These are phyloP conservation scores for Mycena pura DNA, from an alignment of 768 basidiomycete species.

Conservation along the genomic window DNA sequence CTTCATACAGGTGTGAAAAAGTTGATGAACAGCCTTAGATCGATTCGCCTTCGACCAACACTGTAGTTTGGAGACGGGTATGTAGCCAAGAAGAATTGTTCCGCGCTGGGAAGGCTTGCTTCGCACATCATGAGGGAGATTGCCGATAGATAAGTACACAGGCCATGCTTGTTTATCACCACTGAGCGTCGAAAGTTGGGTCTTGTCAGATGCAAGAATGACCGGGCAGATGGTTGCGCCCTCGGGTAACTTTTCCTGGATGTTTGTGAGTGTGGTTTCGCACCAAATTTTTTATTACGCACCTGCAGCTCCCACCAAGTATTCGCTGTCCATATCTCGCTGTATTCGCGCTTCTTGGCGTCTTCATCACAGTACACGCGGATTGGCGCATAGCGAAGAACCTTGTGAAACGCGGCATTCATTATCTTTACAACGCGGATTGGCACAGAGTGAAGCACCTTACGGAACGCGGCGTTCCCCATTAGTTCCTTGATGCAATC, in stretches of 20 bases:
- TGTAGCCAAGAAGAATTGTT: constrained; percentile 40
- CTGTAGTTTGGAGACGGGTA: constrained; percentile 41
- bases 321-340: constrained; percentile 38
- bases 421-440: too few relatives aligned
- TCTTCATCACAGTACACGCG: constrained; percentile 14
- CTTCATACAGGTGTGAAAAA: constrained; percentile 42
- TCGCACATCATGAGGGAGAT: constrained; percentile 34
- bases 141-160: constrained; percentile 43
- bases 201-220: constrained; percentile 46
- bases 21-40: constrained; percentile 29
- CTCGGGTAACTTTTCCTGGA: constrained; percentile 22
- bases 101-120: constrained; percentile 34
- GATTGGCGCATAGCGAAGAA: constrained; percentile 34
- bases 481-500: constrained; percentile 35
- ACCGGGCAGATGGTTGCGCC: constrained; percentile 33
- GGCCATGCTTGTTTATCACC: constrained; percentile 44
- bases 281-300: not conserved
- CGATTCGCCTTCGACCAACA: constrained; percentile 26
- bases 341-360: constrained; percentile 15
- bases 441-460: constrained; percentile 35
- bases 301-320: constrained; percentile 45
- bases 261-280: not conserved
- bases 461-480: constrained; percentile 33
- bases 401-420: constrained; percentile 30
- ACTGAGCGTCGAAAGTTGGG: constrained; percentile 35